These are phyloP conservation scores for Pichia sp. DNA, from an alignment of 1,139 yeast species.

Conservation along the genomic window DNA sequence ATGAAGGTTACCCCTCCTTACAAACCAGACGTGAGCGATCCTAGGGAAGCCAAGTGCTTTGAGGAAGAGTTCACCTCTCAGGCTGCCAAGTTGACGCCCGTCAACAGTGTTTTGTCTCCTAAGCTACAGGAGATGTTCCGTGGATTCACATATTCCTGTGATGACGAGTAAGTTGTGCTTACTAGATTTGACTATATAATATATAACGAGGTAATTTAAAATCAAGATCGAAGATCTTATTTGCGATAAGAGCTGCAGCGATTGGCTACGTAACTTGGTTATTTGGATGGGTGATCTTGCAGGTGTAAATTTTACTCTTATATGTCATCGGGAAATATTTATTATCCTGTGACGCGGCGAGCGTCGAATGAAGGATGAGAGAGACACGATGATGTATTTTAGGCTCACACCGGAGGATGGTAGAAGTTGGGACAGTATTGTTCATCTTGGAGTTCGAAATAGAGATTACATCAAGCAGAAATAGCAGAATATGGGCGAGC, in stretches of 20 bases:
- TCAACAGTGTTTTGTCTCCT: constrained; percentile 79
- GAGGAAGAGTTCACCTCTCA: constrained; percentile 94
- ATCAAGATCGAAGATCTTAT: no score
- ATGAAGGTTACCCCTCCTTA: constrained; percentile 81
- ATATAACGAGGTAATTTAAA: no score
- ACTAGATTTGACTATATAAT: neutral
- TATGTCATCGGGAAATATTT: no score
- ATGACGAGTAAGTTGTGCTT: constrained; percentile 35
- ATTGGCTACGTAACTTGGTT: no score
- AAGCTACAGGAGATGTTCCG: constrained; percentile 95
- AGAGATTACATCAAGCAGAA: neutral
- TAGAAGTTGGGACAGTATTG: neutral
- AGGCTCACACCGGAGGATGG: neutral
- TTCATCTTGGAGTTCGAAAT: neutral
- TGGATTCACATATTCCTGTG: constrained; percentile 88
- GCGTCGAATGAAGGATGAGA: neutral
- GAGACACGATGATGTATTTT: neutral
- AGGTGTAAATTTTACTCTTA: no score
- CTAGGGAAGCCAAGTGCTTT: constrained; percentile 88
- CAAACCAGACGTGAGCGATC: constrained; percentile 73
- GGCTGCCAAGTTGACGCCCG: constrained; percentile 93
- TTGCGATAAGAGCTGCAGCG: no score
- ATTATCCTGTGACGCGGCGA: neutral
- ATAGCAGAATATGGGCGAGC: constrained; percentile 3
- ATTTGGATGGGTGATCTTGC: no score